These are phyloP conservation scores for Phytophthora hybrid DNA, from an alignment of 352 stramenopile genomes.

Conservation along the genomic window DNA sequence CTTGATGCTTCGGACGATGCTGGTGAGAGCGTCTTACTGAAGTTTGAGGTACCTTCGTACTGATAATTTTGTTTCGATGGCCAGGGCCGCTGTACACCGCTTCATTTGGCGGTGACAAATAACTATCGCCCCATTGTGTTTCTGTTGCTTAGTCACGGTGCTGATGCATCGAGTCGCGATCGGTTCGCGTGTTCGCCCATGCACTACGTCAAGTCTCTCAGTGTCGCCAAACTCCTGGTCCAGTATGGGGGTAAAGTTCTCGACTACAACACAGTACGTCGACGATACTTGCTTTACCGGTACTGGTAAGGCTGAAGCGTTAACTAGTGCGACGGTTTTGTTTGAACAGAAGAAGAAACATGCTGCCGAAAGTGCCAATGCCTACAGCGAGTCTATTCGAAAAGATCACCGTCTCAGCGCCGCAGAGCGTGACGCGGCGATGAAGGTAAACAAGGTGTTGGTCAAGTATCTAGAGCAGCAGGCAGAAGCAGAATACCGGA, in stretches of 20 bases:
- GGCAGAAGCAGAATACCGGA: constrained; percentile 63
- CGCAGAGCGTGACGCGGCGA: constrained; percentile 21
- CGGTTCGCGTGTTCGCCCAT: constrained; percentile 72
- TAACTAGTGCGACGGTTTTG: neutral
- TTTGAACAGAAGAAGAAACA: constrained; percentile 60
- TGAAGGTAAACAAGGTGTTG: constrained; percentile 31
- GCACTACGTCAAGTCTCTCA: constrained; percentile 76
- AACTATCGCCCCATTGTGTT: constrained; percentile 72
- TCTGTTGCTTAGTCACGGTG: constrained; percentile 71
- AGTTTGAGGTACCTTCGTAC: neutral
- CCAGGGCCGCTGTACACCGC: constrained; percentile 64
- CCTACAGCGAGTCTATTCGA: constrained; percentile 23
- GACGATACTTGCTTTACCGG: neutral
- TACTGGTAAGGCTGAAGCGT: neutral
- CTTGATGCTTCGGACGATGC: constrained; percentile 68
- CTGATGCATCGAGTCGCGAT: constrained; percentile 61
- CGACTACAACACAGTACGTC: constrained; percentile 62
- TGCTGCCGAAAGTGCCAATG: constrained; percentile 52
- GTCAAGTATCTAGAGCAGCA: constrained; percentile 59
- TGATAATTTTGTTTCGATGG: neutral
- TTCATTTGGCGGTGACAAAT: constrained; percentile 70
- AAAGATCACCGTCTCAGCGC: constrained; percentile 16
- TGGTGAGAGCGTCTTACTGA: constrained; percentile 41
- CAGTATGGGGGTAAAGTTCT: constrained; percentile 68
- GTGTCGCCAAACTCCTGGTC: constrained; percentile 67